A percentile compares a stretch with the other conserved stretches of the same genome.
These are phyloP conservation scores for Colletotrichum chrysophilum DNA, from an alignment of 2,329 filamentous ascomycete species.

Conservation along the genomic window DNA sequence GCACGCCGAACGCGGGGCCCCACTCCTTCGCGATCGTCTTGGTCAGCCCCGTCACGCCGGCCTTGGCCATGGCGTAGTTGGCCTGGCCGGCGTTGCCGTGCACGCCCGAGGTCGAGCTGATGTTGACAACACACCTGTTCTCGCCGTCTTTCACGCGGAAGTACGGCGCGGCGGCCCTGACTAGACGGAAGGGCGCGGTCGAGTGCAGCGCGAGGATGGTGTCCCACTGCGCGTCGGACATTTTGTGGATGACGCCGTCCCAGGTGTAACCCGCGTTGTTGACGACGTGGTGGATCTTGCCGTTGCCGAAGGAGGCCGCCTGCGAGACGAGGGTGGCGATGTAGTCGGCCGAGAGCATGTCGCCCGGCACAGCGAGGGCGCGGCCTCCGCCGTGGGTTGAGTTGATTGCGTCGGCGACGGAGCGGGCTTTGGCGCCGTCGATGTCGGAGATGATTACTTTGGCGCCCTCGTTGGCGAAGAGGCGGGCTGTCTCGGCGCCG, in stretches of 20 bases:
- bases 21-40: slow-evolving; percentile 91
- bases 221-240: slow-evolving; percentile 90
- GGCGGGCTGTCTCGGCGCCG: slow-evolving; percentile 79
- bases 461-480: slow-evolving; percentile 89
- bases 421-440: slow-evolving; percentile 73
- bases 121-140: slow-evolving; percentile 80
- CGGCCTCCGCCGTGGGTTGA: slow-evolving; percentile 59
- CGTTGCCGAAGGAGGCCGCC: slow-evolving; percentile 79
- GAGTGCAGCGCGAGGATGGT: slow-evolving; percentile 84
- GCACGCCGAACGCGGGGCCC: slow-evolving; percentile 83
- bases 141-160: slow-evolving; percentile 88
- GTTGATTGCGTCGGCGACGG: slow-evolving; percentile 73
- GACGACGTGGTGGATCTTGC: slow-evolving; percentile 90
- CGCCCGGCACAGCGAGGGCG: slow-evolving; percentile 77
- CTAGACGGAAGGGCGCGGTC: slow-evolving; percentile 84
- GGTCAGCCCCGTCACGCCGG: slow-evolving; percentile 80
- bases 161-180: slow-evolving; percentile 81
- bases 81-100: slow-evolving; percentile 91
- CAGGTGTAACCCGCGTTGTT: slow-evolving; percentile 94
- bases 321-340: slow-evolving; percentile 74
- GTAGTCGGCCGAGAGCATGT: slow-evolving; percentile 76
- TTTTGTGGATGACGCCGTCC: slow-evolving; percentile 91
- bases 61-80: slow-evolving; percentile 88
- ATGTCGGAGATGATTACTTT: slow-evolving; percentile 86
- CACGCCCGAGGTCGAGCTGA: slow-evolving; percentile 80